Conservation (phyloP, 75 land plant species). For the Pinus taeda region DNA sequence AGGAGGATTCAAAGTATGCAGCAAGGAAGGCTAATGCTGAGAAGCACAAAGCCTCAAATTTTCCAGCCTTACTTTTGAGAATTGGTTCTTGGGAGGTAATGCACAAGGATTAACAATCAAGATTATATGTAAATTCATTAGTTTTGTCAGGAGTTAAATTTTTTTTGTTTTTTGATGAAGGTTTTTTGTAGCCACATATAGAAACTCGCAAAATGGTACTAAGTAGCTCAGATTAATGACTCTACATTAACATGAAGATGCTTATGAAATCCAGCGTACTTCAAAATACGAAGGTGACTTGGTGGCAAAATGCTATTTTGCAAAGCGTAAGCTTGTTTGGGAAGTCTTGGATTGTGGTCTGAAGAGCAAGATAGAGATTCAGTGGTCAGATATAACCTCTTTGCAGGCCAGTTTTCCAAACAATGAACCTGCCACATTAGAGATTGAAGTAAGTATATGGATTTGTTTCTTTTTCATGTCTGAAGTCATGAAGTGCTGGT, state of each 20-base stretch:
- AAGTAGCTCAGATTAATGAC: background rate
- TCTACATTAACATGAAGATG: background rate
- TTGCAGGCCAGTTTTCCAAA: conserved; percentile 50
- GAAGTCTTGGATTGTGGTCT: conserved; percentile 72
- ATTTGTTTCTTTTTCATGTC: background rate
- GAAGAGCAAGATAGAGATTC: conserved; percentile 88
- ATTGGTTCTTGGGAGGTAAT: conserved; percentile 88
- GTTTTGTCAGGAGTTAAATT: background rate
- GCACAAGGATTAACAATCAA: background rate
- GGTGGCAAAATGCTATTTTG: conserved; percentile 86
- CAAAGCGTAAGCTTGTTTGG: conserved; percentile 91
- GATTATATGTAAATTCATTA: background rate
- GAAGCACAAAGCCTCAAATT: conserved; percentile 80
- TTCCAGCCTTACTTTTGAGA: conserved; percentile 47
- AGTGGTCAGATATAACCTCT: conserved; percentile 83
- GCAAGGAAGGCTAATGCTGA: conserved; percentile 21
- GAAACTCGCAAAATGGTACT: background rate
- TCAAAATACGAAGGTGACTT: conserved; percentile 66
- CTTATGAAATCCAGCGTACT: conserved; percentile 21
- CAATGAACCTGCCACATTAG: conserved; percentile 45
- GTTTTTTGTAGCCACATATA: background rate
- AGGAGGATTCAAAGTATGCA: conserved; percentile 11
- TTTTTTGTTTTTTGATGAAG: background rate
- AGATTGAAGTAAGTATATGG: conserved; percentile 59
- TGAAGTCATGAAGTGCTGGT: background rate